Evolutionary conservation across 148 eudicot species (phyloP), one percentile per base, ranked within the genome.

Genomic region (Fallopia convolvulus): DNA sequence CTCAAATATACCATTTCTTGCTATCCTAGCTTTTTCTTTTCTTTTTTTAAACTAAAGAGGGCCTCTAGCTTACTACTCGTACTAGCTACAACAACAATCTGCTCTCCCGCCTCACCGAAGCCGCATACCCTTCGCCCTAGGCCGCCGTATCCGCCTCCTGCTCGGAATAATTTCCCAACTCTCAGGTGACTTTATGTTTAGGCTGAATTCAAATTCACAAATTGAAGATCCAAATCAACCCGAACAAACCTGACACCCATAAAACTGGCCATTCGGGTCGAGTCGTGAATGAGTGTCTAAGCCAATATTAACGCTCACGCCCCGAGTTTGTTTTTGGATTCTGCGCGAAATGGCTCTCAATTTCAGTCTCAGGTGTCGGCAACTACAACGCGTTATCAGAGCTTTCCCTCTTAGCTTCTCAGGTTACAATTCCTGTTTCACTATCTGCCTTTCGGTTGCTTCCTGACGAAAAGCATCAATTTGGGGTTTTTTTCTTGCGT

Each of bases 291-390:
- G 68, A 61, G 42, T 68, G 72, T 32, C 3, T 32, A 66, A 18
- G 21, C 72, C 44, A 36, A 36, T 17, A 68, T 68, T 33, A 33
- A 68, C 72, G 72, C 15, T 68, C 72, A 68, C 20, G 20, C 10
- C 72, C 44, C 39, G 17, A 63, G 10, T 36, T 39, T 30, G 40
- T 2, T 14, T 26, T 13, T 15, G 18, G 15, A 18, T 65, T 65
- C 70, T 68, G 72, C 72, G 21, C 21, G 72, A 68, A 68, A 68
- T 68, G 72, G 72, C 72, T 68, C 72, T 33, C 72, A 68, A 68
- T 68, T 42, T 68, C 41, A 36, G 44, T 68, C 72, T 68, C 46
- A 68, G 72, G 41, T 68, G 17, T 36, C 44, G 42, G 72, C 72
- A 68, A 39, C 46, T 68, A 33, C 72, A 42, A 36, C 72, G 44